These are phyloP conservation scores for Coemansia sp. DNA, from an alignment of 192 early-diverging fungal species.

Conservation along the genomic window DNA sequence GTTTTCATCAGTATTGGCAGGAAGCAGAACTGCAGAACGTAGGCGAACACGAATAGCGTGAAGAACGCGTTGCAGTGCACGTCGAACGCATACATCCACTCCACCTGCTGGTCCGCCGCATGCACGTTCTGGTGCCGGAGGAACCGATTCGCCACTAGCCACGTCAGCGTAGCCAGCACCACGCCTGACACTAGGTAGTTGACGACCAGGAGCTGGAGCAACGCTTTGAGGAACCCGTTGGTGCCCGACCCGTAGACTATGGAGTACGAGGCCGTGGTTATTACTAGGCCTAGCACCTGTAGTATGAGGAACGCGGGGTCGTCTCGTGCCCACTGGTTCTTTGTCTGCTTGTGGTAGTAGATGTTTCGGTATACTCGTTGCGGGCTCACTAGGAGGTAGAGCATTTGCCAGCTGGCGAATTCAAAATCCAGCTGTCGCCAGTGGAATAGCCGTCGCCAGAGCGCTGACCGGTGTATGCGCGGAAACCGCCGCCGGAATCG, in stretches of 20 bases:
- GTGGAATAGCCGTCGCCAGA: slow-evolving; percentile 41
- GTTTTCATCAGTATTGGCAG: slow-evolving; percentile 75
- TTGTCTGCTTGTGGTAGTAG: slow-evolving; percentile 97
- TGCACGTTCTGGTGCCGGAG: slow-evolving; percentile 75
- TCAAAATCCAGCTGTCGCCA: slow-evolving; percentile 54
- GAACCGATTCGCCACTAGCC: slow-evolving; percentile 73
- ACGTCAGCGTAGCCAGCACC: slow-evolving; percentile 28
- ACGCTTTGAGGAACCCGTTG: slow-evolving; percentile 28
- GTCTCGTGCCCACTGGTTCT: slow-evolving; percentile 97
- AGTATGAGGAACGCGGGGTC: slow-evolving; percentile 93
- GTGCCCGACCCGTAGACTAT: slow-evolving; percentile 38
- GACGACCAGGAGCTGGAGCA: slow-evolving; percentile 37
- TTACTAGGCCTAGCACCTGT: slow-evolving; percentile 59
- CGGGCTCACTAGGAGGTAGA: slow-evolving; percentile 46
- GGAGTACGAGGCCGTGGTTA: slow-evolving; percentile 24
- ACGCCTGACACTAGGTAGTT: slow-evolving; percentile 31
- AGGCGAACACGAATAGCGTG: slow-evolving; percentile 80
- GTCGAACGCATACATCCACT: slow-evolving; percentile 96
- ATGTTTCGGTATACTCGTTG: slow-evolving; percentile 78
- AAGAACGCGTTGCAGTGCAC: slow-evolving; percentile 98
- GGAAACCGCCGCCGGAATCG: slow-evolving; percentile 31
- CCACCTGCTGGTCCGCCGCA: slow-evolving; percentile 81
- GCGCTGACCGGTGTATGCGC: slow-evolving; percentile 43
- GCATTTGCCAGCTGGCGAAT: slow-evolving; percentile 50
- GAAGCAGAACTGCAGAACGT: slow-evolving; percentile 92